Evolutionary conservation across 805 yeast genomes (phyloP), one percentile per base, ranked within the genome.

Genomic region (Kazachstania martiniae): DNA sequence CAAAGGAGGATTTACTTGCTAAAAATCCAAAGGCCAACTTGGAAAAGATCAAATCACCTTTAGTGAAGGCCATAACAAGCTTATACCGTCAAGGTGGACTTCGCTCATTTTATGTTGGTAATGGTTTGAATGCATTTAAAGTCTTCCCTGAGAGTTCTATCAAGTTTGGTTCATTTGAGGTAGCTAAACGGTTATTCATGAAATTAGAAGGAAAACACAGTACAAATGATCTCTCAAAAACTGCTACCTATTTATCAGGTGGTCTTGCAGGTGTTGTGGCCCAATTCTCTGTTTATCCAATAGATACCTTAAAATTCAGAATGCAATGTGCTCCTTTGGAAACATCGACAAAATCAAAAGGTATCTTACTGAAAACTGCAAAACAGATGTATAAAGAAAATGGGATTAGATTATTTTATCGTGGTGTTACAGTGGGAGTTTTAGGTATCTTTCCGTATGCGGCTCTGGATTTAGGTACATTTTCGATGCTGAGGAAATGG

Each of bases 401-500:
- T 25, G 97, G 97, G 0, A 18, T 83, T 2, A 57, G 68, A 28
- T 58, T 81, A 4, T 91, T 86, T 48, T 91, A 91, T 53, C 62
- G 97, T 41, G 98, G 98, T 18, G 66, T 89, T 14, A 58, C 72
- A 33, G 93, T 85, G 17, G 98, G 98, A n/a, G 73, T 87, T 4
- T 72, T 87, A 37, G 98, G 98, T 29, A 89, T 91, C 43, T 91
- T 91, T 62, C 98, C 98, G 0, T 91, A 87, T 53, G 96, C 97
- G 1, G 98, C 98, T 0, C 63, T 91, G 19, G 98, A 91, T 56
- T 63, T 91, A 32, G 98, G 98, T 23, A 86, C 96, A 0, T 91
- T 91, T 54, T 68, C 89, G 8, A 78, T 87, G 1, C 69, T 91
- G 43, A 89, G 89, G 54, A 72, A 74, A 42, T 78, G 83, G 68